Percentiles rank a stretch among this genome's conserved stretches.
These are phyloP conservation scores for Aspergillus thermomutatus DNA, from an alignment of 2,329 filamentous ascomycete genomes.

Conservation along the genomic window DNA sequence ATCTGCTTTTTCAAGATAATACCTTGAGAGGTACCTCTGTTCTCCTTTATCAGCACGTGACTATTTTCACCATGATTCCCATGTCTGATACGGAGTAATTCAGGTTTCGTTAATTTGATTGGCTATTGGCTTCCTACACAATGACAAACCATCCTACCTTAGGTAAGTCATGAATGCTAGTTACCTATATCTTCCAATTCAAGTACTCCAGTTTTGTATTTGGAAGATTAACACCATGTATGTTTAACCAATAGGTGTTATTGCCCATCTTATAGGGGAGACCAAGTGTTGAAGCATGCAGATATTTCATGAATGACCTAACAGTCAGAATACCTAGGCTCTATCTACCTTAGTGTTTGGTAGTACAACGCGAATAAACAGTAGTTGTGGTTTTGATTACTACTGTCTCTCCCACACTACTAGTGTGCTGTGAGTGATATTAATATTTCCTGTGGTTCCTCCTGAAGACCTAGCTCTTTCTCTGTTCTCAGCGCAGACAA, in stretches of 20 bases:
- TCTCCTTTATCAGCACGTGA: constrained; percentile 18
- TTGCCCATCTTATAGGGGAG: not conserved
- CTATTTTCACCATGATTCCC: not conserved
- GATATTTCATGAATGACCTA: not conserved
- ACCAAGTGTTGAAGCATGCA: not conserved
- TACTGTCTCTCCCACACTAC: not conserved
- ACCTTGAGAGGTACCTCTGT: not conserved
- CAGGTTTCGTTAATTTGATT: too few relatives aligned
- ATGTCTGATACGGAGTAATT: not conserved
- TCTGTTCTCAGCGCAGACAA: not conserved
- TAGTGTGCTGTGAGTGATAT: not conserved
- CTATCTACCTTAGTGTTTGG: not conserved
- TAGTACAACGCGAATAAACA: too few relatives aligned
- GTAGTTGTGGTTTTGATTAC: too few relatives aligned
- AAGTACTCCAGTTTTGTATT: too few relatives aligned
- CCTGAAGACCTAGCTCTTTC: too few relatives aligned
- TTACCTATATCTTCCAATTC: too few relatives aligned
- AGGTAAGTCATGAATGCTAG: too few relatives aligned
- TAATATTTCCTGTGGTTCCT: too few relatives aligned
- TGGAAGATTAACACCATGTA: not conserved
- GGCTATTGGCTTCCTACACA: not conserved
- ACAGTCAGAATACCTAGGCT: not conserved
- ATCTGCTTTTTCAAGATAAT: not conserved
- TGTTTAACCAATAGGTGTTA: not conserved
- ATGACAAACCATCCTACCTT: not conserved